Base-by-base conservation (phyloP, 164 flowering plant species). In the Brasenia schreberi region DNA sequence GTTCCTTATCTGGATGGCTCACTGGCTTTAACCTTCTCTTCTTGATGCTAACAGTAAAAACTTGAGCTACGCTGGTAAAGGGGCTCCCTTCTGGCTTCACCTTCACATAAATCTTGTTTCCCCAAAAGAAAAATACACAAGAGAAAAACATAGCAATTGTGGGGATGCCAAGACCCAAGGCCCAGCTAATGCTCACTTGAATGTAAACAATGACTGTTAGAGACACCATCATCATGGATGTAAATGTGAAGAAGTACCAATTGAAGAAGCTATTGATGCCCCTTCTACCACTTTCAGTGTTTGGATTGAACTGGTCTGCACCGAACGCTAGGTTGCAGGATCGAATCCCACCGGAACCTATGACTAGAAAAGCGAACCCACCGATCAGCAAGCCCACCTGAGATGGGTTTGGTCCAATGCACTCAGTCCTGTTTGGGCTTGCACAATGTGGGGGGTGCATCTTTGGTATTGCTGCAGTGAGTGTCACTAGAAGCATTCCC, bases 231-330 rank as follows among this genome's bases (percentile, higher is more conserved):
- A 76, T 71, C 0, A 95, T 96, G 60, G 86, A 82, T 7, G 97
- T 89, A 79, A 74, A 84, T 42, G 97, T 89, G 82, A 89, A 87
- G 78, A 76, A 89, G 76, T 87, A 94, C 98, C 98, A 94, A 59
- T 91, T 90, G 86, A 91, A 91, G 83, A 94, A 94, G 70, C 97
- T 91, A 71, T 77, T 79, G 63, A 89, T 76, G 5, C 95, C 95
- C 66, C 78, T 76, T 70, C 78, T 85, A 7, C 98, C 97, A 0
- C 89, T 74, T 23, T 86, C 93, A 0, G 91, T 87, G 1, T 76
- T 71, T 0, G 96, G 92, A 64, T 93, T 76, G 74, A 93, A 93
- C 56, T 93, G 98, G 67, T 93, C 98, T 0, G 89, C 98, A 18
- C 97, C 98, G 65, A 94, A 94, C 10, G 98, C 90, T 5, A 91